phyloP scores from a whole-genome alignment of 495 filamentous ascomycete species.

The Aspergillus diversus region DNA sequence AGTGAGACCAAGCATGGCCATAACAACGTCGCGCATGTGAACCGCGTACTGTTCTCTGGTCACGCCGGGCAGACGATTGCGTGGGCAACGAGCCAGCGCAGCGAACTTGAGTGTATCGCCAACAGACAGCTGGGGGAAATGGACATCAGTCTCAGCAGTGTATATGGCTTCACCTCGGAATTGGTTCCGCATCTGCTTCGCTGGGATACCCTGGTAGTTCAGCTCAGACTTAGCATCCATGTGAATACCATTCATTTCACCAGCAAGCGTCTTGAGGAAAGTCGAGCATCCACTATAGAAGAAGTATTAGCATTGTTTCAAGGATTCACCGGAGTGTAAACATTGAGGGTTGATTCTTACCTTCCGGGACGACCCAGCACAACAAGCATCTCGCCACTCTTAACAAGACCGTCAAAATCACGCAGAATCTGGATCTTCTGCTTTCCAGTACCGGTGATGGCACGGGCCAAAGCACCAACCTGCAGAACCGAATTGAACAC shows the following conservation, averaged over 20 bases:
- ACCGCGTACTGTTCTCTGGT: conserved; percentile 49
- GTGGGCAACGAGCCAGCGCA: conserved; percentile 54
- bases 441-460: conserved; percentile 49
- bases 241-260: conserved; percentile 75
- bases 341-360: conserved; percentile 17
- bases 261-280: conserved; percentile 72
- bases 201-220: conserved; percentile 76
- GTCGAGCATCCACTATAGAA: conserved; percentile 65
- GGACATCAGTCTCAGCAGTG: conserved; percentile 66
- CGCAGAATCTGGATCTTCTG: conserved; percentile 71
- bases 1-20: conserved; percentile 63
- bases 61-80: conserved; percentile 52
- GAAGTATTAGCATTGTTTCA: conserved; percentile 11
- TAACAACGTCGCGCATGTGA: conserved; percentile 63
- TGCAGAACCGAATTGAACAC: conserved; percentile 70
- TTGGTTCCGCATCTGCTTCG: conserved; percentile 67
- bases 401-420: conserved; percentile 72
- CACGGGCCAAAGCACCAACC: conserved; percentile 48
- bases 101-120: conserved; percentile 70
- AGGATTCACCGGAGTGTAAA: background rate
- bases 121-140: conserved; percentile 69
- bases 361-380: conserved; percentile 76
- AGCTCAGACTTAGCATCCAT: conserved; percentile 59
- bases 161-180: conserved; percentile 74
- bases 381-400: conserved; percentile 78